Base-by-base conservation (phyloP, 2,329 filamentous ascomycete genomes). In the Boeremia exigua region DNA sequence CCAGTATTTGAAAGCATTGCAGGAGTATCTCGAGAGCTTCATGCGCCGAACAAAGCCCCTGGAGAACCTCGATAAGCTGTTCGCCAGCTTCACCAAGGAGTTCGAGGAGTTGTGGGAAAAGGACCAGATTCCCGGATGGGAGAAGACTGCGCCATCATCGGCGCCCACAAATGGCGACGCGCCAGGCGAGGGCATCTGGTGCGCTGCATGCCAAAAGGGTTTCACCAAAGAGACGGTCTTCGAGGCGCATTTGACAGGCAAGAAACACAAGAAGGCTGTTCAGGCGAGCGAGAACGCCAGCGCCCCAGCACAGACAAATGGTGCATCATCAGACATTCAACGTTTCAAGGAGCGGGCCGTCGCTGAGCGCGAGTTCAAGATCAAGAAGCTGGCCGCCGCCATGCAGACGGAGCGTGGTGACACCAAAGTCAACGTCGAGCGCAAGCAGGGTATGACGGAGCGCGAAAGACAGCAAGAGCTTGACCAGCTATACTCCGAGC, bases 201-300 rank as follows among this genome's bases (percentile, higher is more conserved):
- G 95, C 69, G 83, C 88, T 6, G 92, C 93, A 60, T 99, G 95
- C 73, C 89, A 95, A 71, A 97, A 93, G 77, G 91, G 94, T 56
- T 99, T 98, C 79, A 92, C 91, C 69, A 98, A 97, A 69, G 87
- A 95, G 63, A 96, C 96, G 59, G 92, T 97, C 43, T 96, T 96
- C 81, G 93, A 92, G 67, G 88, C 86, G 33, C 95, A 99, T 74
- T 78, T 99, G 58, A 89, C 81, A 0, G 94, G 94, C 37, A 94
- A 96, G 78, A 99, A 98, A 74, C 95, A 99, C 74, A 86, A 94
- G 74, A 91, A 92, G 67, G 91, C 90, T 0, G 91, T 89, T 6
- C 60, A 70, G 37, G 62, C 66, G 87, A 92, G 71, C 84, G 48
- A 83, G 25, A 60, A 48, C 30, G 62, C 56, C 1, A 60, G 63